Base-by-base conservation (phyloP, 371 early-diverging fungal genomes). In the Mortierella sp. region DNA sequence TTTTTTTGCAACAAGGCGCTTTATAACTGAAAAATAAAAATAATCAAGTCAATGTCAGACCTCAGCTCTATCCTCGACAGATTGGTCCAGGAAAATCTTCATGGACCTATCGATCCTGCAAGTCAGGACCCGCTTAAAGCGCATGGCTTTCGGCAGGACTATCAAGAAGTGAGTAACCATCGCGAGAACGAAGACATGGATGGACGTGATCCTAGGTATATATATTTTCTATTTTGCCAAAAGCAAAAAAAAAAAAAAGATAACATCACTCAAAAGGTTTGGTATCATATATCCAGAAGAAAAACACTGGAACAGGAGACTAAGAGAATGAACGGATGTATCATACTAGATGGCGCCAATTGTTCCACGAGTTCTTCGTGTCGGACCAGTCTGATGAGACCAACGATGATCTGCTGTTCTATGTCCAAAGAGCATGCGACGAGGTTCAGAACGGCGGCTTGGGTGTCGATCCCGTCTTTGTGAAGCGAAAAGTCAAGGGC, bases 381-480 rank as follows among this genome's bases (percentile, higher is more conserved):
- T 55, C 64, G 15, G 86, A 90, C 50, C 80, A 80, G 60, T 79
- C 70, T 23, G 85, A 88, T 56, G 68, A 84, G 46, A 82, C 82
- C 49, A 83, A 89, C 52, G 93, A 92, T 79, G 93, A 92, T 79
- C 82, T 92, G 60, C 81, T 92, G 42, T 92, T 92, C 61, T 92
- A 92, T 81, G 93, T 92, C 24, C 85, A 87, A 30, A 79, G 79
- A 39, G 50, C 53, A 5, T 41, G 72, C n/a, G 27, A 58, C 2
- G 72, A 78, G 15, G 56, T 70, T 52, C 78, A 79, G 41, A 80
- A 82, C 52, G 69, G 68, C 2, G 66, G 75, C 0, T 17, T 59
- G 23, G 64, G 69, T 17, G 76, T 60, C 44, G 91, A 92, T 55
- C 89, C 90, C 2, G 88, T 91, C 5, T 89, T 91, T 78, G 92